Percentiles rank a stretch among this genome's conserved stretches.
These are phyloP conservation scores for Candida sonorensis DNA, from an alignment of 805 yeast genomes.

Conservation along the genomic window DNA sequence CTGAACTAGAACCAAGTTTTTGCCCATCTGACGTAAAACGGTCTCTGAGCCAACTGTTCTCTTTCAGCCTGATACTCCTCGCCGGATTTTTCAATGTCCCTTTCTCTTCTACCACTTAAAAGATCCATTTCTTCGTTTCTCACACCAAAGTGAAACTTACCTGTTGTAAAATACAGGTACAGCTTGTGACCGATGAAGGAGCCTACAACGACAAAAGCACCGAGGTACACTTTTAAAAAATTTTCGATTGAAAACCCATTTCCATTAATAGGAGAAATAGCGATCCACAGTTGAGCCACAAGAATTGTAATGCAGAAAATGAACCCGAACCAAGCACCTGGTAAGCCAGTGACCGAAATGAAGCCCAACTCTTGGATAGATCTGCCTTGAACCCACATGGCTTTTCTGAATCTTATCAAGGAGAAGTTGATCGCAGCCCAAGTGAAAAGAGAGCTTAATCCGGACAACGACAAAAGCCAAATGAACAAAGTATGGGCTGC, in stretches of 20 bases:
- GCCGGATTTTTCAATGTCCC: conserved; percentile 13
- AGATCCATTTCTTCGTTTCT: conserved; percentile 16
- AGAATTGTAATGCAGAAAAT: conserved; percentile 31
- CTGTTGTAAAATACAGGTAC: conserved; percentile 7
- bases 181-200: conserved; percentile 39
- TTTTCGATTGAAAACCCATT: conserved; percentile 24
- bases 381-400: conserved; percentile 37
- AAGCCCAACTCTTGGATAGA: conserved; percentile 34
- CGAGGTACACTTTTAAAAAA: conserved; percentile 41
- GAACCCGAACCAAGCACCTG: conserved; percentile 36
- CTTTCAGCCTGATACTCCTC: conserved; percentile 40
- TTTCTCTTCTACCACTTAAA: conserved; percentile 14
- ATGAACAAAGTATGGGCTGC: conserved; percentile 32
- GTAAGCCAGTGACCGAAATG: conserved; percentile 35
- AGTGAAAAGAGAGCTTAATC: conserved; percentile 40
- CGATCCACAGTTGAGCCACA: conserved; percentile 42
- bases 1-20: conserved; percentile 40
- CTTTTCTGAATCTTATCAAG: conserved; percentile 39
- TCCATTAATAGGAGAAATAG: conserved; percentile 33
- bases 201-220: conserved; percentile 37
- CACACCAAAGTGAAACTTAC: conserved; percentile 9
- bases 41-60: conserved; percentile 27
- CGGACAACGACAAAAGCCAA: conserved; percentile 45
- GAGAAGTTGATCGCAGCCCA: conserved; percentile 42
- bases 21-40: conserved; percentile 28